Evolutionary conservation across 129 eudicot genomes (phyloP).

Genomic region (sunflower (Helianthus annuus)): DNA sequence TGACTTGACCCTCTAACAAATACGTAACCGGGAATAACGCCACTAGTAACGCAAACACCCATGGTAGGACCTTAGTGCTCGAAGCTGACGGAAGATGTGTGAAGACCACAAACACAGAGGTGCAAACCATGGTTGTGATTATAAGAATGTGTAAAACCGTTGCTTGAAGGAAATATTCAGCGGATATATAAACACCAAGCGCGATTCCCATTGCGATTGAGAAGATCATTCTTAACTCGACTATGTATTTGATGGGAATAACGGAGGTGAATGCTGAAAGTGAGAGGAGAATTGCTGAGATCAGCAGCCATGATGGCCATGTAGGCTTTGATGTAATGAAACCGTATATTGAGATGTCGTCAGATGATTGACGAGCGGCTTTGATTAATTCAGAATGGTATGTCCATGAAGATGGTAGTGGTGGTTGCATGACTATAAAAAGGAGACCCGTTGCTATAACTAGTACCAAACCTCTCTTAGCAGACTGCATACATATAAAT

Average conservation of each 20-base stretch:
- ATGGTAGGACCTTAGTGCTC: constrained; percentile 84
- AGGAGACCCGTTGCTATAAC: constrained; percentile 81
- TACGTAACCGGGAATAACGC: constrained; percentile 96
- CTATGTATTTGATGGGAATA: constrained; percentile 85
- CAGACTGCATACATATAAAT: constrained; percentile 51
- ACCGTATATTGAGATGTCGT: constrained; percentile 93
- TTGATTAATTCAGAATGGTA: constrained; percentile 85
- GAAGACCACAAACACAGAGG: constrained; percentile 88
- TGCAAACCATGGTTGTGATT: constrained; percentile 75
- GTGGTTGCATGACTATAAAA: constrained; percentile 84
- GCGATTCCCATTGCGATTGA: constrained; percentile 83
- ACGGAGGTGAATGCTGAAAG: constrained; percentile 87
- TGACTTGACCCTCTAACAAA: constrained; percentile 84
- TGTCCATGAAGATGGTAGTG: constrained; percentile 78
- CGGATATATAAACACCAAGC: constrained; percentile 84
- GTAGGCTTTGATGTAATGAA: constrained; percentile 85
- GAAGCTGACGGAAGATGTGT: constrained; percentile 93
- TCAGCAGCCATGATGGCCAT: constrained; percentile 99
- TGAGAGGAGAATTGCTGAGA: constrained; percentile 73
- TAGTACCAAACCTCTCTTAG: constrained; percentile 87
- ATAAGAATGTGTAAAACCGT: constrained; percentile 73
- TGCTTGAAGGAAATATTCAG: constrained; percentile 90
- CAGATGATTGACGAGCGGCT: constrained; percentile 82
- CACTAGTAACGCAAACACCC: constrained; percentile 95
- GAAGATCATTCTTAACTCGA: constrained; percentile 71